phyloP scores from a whole-genome alignment of 805 yeast genomes.

The Candida ficus region DNA sequence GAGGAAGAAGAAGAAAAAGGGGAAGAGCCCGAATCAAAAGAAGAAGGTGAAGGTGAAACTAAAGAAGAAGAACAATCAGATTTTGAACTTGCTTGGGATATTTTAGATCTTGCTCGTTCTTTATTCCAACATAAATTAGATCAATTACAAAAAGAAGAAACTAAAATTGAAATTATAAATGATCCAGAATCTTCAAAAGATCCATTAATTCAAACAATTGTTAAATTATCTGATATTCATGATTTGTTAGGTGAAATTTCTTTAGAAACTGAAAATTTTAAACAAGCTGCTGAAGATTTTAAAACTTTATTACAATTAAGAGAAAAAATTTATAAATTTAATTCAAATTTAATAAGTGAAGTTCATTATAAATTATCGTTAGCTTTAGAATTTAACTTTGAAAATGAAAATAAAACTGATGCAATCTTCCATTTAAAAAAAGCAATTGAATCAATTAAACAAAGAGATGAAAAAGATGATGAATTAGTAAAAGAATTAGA shows the following conservation, averaged over 20 bases:
- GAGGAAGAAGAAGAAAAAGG: constrained; percentile 24
- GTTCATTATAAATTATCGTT: constrained; percentile 76
- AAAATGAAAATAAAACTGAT: constrained; percentile 41
- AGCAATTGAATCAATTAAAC: constrained; percentile 47
- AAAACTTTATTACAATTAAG: constrained; percentile 51
- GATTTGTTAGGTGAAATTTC: constrained; percentile 87
- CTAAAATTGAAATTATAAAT: constrained; percentile 7
- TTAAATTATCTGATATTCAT: constrained; percentile 66
- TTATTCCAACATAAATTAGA: constrained; percentile 38
- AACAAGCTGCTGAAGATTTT: constrained; percentile 71
- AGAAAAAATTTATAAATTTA: constrained; percentile 41
- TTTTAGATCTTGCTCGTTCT: constrained; percentile 72
- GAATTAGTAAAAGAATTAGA: constrained; percentile 52
- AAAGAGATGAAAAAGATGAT: constrained; percentile 34
- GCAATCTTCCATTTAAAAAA: constrained; percentile 51
- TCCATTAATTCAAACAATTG: constrained; percentile 32
- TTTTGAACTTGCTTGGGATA: constrained; percentile 86
- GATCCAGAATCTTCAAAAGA: constrained; percentile 23
- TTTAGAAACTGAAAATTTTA: constrained; percentile 82
- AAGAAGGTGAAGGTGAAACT: constrained; percentile 21
- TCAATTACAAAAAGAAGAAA: constrained; percentile 24
- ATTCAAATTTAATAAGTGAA: constrained; percentile 62
- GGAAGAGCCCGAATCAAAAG: constrained; percentile 18
- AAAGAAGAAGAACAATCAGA: constrained; percentile 54
- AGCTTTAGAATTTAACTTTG: constrained; percentile 68